Base-by-base conservation (phyloP, 208 protist genomes). In the Trypanosoma cruzi region DNA sequence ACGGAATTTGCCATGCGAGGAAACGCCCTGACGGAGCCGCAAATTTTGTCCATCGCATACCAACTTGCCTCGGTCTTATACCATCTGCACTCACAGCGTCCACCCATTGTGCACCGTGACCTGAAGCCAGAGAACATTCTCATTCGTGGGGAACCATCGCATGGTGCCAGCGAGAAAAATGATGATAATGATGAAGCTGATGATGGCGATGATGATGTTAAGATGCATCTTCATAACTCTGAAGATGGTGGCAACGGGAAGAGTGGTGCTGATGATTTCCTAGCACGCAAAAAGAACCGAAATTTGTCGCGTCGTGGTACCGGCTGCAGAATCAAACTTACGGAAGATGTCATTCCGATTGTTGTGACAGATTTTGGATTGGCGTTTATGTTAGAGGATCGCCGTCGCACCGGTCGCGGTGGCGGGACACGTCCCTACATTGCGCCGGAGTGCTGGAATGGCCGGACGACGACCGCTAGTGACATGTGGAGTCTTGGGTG, bases 331-430 rank as follows among this genome's bases (percentile, higher is more conserved):
- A 22, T 36, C 49, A 53, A 75, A 54, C 31, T 86, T 60, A 74
- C 67, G 16, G 65, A 64, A 40, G 73, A 77, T 37, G 46, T 92
- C 31, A 82, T 94, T 53, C 89, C 87, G 7, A 84, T 94, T 46
- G 90, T 92, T 26, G 65, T 96, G 40, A 93, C 85, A 3, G 90
- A 96, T 74, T 96, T 96, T 68, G 90, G 90, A 0, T 71, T 96
- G 6, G 87, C 90, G 3, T 85, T 92, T 31, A 13, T 76, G 42
- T 73, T 81, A 36, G 86, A 91, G 54, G 68, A 48, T 24, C 59
- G 59, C 11, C 68, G 74, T 22, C 7, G 62, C 28, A 46, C 59
- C 0, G 65, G 78, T 0, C 77, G 79, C 1, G 82, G 87, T 8
- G 88, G 85, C 37, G 88, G 88, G 34, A 96, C 91, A 14, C 82